A percentile compares a stretch with the other conserved stretches of the same genome.
Evolutionary conservation across 495 filamentous ascomycete genomes (phyloP).

Genomic region (Neurospora cerealis): DNA sequence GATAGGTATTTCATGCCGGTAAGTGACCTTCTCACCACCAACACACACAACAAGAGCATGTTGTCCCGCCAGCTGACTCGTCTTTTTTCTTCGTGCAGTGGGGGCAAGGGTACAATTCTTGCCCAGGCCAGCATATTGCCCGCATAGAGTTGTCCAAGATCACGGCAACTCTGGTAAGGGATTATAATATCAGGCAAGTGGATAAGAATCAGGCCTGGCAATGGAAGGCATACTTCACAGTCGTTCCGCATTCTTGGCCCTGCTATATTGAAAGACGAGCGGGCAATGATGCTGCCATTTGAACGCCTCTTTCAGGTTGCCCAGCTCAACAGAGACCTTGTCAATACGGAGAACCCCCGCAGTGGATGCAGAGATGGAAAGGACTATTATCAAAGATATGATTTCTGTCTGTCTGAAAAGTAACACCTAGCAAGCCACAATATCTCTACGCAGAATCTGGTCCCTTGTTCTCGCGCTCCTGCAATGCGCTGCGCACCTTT

Average conservation of each 20-base stretch:
- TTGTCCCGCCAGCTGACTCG: not conserved
- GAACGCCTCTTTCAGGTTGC: not conserved
- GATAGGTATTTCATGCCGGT: slow-evolving; percentile 23
- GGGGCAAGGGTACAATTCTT: not conserved
- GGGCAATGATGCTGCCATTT: not conserved
- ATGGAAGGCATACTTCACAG: slow-evolving; percentile 27
- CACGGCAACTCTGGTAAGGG: slow-evolving; percentile 2
- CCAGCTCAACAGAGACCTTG: not conserved
- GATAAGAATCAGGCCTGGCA: slow-evolving; percentile 30
- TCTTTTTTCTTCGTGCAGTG: not conserved
- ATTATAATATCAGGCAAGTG: slow-evolving; percentile 32
- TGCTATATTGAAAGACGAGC: slow-evolving; percentile 1
- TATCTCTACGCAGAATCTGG: not conserved
- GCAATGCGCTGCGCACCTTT: slow-evolving; percentile 30
- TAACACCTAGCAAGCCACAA: not conserved
- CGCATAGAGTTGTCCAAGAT: not conserved
- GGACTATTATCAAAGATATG: not conserved
- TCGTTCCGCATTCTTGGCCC: slow-evolving; percentile 34
- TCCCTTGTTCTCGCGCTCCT: slow-evolving; percentile 16
- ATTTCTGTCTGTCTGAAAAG: not conserved
- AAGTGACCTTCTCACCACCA: not conserved
- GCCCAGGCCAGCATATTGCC: not conserved
- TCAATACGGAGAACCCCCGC: not conserved
- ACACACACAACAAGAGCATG: not conserved
- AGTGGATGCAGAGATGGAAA: not conserved